Base-by-base conservation (phyloP, 345 rosid genomes). In the Murraya koenigii region DNA sequence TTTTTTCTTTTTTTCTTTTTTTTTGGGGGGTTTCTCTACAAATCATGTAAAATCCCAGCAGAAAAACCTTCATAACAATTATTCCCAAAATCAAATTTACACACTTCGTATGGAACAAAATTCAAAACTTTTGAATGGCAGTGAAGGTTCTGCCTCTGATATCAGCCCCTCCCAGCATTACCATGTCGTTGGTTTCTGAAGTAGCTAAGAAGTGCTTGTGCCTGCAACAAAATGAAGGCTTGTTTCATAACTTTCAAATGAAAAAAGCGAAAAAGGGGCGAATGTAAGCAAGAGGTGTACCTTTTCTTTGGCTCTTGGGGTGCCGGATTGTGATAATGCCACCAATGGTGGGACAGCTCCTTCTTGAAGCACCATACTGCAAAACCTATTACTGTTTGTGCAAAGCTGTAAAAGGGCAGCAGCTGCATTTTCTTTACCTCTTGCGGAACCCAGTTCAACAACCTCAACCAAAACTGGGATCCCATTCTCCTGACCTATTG, bases 321-420 rank as follows among this genome's bases (percentile, higher is more conserved):
- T 93, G 84, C 99, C 99, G 23, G 95, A 81, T 76, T 88, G 94
- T 32, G 97, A 89, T 75, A 97, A 85, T 22, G 93, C 97, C 84
- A 94, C 95, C 28, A 97, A 82, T 44, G 99, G 98, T 10, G 97
- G 99, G 71, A 93, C 93, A 55, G 90, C 98, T 63, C 99, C 97
- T 86, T 94, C 98, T 87, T 89, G 94, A 60, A 97, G 92, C 76
- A 91, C 94, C 82, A 5, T 76, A 80, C 85, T 89, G 83, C 93
- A 91, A 81, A 88, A 86, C 79, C 83, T 88, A 64, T 44, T 76
- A 55, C 89, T 94, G 78, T 74, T 86, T 35, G 88, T 84, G 85
- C 93, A 94, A 66, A 97, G 91, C 75, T 89, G 96, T 82, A 93
- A 80, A 70, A 97, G 96, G 68, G 99, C 97, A 52, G 98, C 97